These are phyloP conservation scores for Cylindricascospora bacillispora DNA, from an alignment of 1,139 yeast genomes.

Conservation along the genomic window DNA sequence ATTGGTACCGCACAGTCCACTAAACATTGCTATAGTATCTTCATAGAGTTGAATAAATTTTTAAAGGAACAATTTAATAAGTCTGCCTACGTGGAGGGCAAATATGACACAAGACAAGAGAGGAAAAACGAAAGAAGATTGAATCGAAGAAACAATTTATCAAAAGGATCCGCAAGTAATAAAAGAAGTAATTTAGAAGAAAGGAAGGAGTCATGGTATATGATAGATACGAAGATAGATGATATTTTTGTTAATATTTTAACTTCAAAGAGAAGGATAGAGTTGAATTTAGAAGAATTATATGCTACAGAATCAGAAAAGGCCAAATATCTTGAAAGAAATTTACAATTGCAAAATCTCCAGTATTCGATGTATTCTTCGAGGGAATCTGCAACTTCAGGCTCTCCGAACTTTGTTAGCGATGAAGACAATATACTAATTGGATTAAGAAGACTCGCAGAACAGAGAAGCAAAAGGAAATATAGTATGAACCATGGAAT, in stretches of 20 bases:
- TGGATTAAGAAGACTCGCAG: slow-evolving; percentile 21
- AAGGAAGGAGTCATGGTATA: slow-evolving; percentile 60
- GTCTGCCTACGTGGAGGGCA: slow-evolving; percentile 56
- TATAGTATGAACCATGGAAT: slow-evolving; percentile 4
- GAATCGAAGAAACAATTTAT: slow-evolving; percentile 40
- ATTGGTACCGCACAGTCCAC: slow-evolving; percentile 70
- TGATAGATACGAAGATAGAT: slow-evolving; percentile 55
- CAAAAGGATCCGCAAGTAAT: slow-evolving; percentile 23
- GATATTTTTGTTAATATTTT: slow-evolving; percentile 59
- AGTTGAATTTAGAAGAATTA: slow-evolving; percentile 55
- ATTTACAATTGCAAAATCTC: too few relatives aligned
- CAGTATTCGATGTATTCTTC: too few relatives aligned
- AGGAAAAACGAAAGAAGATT: slow-evolving; percentile 52
- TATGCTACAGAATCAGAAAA: slow-evolving; percentile 43
- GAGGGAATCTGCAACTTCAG: slow-evolving; percentile 3
- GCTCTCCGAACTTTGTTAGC: too few relatives aligned
- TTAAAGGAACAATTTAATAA: slow-evolving; percentile 33
- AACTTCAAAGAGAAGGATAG: slow-evolving; percentile 54
- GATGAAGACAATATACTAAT: slow-evolving; percentile 17
- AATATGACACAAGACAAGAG: slow-evolving; percentile 46
- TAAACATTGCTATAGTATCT: slow-evolving; percentile 64
- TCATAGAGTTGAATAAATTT: slow-evolving; percentile 39
- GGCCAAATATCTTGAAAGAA: slow-evolving; percentile 19
- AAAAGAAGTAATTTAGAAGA: slow-evolving; percentile 12
- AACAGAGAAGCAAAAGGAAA: slow-evolving; percentile 13